phyloP scores from a whole-genome alignment of 208 protist genomes.

The Spongospora subterranea region DNA sequence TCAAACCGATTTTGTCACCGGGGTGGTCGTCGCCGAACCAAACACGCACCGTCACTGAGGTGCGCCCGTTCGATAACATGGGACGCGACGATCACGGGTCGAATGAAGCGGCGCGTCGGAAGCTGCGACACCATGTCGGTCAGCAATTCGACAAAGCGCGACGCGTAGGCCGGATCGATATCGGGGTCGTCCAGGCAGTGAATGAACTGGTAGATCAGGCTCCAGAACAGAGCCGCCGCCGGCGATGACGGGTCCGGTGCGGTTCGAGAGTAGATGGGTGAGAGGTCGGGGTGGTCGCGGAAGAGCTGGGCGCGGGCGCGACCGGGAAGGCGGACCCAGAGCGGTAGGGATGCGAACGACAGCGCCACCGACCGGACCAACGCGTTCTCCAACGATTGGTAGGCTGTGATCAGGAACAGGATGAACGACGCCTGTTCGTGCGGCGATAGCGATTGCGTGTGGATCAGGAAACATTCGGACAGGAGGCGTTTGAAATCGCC shows the following conservation, averaged over 20 bases:
- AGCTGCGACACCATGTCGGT: constrained; percentile 82
- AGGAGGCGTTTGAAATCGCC: neutral
- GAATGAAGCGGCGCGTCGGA: constrained; percentile 82
- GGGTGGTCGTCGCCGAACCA: no score
- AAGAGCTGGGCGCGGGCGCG: neutral
- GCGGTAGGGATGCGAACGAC: constrained; percentile 62
- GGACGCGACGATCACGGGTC: constrained; percentile 75
- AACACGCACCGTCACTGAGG: neutral
- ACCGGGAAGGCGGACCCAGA: constrained; percentile 60
- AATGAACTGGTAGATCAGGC: constrained; percentile 9
- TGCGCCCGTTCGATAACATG: constrained; percentile 72
- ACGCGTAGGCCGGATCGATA: neutral
- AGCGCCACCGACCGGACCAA: constrained; percentile 51
- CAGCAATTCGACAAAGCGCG: constrained; percentile 80
- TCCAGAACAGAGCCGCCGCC: neutral
- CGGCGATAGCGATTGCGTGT: neutral
- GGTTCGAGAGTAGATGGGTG: neutral
- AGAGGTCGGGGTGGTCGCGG: constrained; percentile 59
- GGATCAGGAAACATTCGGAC: neutral
- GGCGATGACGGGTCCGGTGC: neutral
- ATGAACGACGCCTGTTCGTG: neutral
- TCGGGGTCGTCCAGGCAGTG: neutral
- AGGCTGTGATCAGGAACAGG: constrained; percentile 53
- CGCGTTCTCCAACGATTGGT: constrained; percentile 62
- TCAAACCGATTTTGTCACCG: no score